These are phyloP conservation scores for Collybiopsis luxurians DNA, from an alignment of 768 basidiomycete genomes.

Conservation along the genomic window DNA sequence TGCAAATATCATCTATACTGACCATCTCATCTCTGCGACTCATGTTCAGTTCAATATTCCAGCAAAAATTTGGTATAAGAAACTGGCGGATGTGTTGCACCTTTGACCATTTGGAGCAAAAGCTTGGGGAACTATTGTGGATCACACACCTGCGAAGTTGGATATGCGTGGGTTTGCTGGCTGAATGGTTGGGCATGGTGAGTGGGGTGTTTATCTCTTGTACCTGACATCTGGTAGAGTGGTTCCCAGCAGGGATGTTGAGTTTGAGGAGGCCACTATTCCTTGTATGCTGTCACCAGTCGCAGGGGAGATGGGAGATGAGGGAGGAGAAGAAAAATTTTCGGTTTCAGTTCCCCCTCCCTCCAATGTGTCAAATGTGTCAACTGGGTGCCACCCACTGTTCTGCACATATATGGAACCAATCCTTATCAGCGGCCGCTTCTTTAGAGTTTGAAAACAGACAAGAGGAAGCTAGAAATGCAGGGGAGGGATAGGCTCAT, in stretches of 20 bases:
- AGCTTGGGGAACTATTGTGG: conserved; percentile 1
- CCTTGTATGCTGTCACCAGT: not conserved
- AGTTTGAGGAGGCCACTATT: not conserved
- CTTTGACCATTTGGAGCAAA: not conserved
- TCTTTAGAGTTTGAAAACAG: too few relatives aligned
- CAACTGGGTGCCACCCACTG: too few relatives aligned
- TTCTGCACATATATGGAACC: too few relatives aligned
- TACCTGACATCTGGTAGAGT: not conserved
- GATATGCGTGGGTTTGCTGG: not conserved
- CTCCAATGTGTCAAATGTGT: too few relatives aligned
- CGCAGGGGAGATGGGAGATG: not conserved
- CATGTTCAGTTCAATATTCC: not conserved
- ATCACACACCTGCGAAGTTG: not conserved
- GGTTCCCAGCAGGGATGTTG: not conserved
- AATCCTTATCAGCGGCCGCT: too few relatives aligned
- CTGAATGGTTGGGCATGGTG: not conserved
- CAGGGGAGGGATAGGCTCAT: not conserved
- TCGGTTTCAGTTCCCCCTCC: too few relatives aligned
- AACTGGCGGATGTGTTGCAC: not conserved
- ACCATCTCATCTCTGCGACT: not conserved
- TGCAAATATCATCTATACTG: conserved; percentile 1
- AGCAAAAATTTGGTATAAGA: not conserved
- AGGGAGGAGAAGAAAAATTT: not conserved
- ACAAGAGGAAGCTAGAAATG: too few relatives aligned
- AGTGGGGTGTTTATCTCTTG: not conserved